These are phyloP conservation scores for Rubia yunnanensis DNA, from an alignment of 257 asterid genomes.

Conservation along the genomic window DNA sequence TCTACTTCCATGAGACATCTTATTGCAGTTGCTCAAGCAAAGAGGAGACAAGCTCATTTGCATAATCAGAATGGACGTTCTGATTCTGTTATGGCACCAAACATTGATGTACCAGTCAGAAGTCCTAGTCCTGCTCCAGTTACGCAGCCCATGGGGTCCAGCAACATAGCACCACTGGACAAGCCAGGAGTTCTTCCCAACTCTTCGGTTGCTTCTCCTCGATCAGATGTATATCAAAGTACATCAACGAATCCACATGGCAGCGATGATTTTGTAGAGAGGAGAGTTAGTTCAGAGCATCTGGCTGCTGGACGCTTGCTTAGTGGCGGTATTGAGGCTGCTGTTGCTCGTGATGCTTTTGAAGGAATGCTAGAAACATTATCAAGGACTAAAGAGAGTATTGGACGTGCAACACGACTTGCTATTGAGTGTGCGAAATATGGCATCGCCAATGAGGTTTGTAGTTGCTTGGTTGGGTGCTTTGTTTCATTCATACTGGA, in stretches of 20 bases:
- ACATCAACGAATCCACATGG: slow-evolving; percentile 47
- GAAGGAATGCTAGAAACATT: slow-evolving; percentile 99
- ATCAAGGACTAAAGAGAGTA: slow-evolving; percentile 97
- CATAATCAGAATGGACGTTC: slow-evolving; percentile 38
- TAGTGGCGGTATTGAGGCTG: slow-evolving; percentile 93
- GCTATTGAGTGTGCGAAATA: slow-evolving; percentile 97
- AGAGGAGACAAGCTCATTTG: slow-evolving; percentile 56
- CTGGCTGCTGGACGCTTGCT: slow-evolving; percentile 62
- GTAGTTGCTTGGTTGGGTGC: not conserved
- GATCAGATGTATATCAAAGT: slow-evolving; percentile 41
- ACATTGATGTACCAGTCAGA: slow-evolving; percentile 34
- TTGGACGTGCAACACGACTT: slow-evolving; percentile 98
- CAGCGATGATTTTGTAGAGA: slow-evolving; percentile 52
- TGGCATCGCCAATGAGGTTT: slow-evolving; percentile 91
- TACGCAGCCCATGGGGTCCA: slow-evolving; percentile 39
- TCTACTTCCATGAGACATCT: slow-evolving; percentile 65
- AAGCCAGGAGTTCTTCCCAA: slow-evolving; percentile 34
- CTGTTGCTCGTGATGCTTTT: slow-evolving; percentile 98
- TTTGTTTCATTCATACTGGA: not conserved
- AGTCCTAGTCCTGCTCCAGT: slow-evolving; percentile 49
- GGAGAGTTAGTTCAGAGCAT: slow-evolving; percentile 59
- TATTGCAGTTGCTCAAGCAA: slow-evolving; percentile 96
- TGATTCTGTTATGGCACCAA: slow-evolving; percentile 27
- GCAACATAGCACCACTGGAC: slow-evolving; percentile 33
- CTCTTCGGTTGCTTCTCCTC: slow-evolving; percentile 34